phyloP scores from a whole-genome alignment of 805 yeast species.

The Starmerella apis region DNA sequence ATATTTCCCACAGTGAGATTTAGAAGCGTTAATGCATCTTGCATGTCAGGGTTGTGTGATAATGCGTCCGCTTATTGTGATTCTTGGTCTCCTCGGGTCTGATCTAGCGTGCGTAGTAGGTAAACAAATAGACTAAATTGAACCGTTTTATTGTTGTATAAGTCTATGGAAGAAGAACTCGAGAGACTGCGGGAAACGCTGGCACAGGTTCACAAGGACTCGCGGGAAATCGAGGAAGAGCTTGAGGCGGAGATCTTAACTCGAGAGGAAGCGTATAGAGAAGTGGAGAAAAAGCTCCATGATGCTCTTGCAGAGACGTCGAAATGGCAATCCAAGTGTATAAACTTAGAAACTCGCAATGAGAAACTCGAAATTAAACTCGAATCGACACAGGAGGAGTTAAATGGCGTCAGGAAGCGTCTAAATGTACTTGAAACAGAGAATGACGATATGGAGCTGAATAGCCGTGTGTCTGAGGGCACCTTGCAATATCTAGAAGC shows the following conservation, averaged over 20 bases:
- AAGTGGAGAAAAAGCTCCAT: constrained; percentile 25
- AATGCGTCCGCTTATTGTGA: constrained; percentile 1
- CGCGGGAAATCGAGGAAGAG: constrained; percentile 39
- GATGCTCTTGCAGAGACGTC: constrained; percentile 29
- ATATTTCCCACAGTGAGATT: too few species aligned
- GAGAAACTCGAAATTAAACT: constrained; percentile 1
- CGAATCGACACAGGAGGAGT: not conserved
- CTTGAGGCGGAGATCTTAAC: constrained; percentile 38
- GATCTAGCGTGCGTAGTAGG: not conserved
- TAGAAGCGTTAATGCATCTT: too few species aligned
- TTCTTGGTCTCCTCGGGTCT: not conserved
- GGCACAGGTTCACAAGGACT: constrained; percentile 37
- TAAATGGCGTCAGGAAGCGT: constrained; percentile 20
- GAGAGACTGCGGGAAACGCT: constrained; percentile 36
- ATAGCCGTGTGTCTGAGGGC: constrained; percentile 30
- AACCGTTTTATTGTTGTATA: not conserved
- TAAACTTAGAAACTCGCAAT: not conserved
- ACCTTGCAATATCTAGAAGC: constrained; percentile 27
- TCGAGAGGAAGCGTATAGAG: constrained; percentile 28
- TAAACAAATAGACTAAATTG: not conserved
- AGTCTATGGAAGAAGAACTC: constrained; percentile 29
- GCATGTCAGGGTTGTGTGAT: too few species aligned
- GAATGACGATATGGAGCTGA: constrained; percentile 40
- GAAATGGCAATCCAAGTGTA: constrained; percentile 18
- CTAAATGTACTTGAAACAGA: constrained; percentile 37